phyloP scores from a whole-genome alignment of 768 basidiomycete species.

The Suillus clintonianus region DNA sequence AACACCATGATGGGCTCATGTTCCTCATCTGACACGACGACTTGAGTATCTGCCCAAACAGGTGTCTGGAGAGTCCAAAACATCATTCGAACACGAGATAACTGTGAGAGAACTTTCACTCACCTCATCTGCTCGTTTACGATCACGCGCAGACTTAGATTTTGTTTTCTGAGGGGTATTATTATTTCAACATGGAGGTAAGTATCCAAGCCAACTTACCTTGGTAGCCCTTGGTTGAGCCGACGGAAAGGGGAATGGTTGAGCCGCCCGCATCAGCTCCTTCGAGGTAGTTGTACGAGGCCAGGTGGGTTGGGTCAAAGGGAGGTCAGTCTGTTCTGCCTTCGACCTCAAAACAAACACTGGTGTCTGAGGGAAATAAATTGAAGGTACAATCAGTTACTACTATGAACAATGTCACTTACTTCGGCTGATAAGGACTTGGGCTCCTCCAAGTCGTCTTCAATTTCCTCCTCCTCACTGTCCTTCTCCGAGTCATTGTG shows the following conservation, averaged over 20 bases:
- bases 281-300: neutral
- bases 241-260: too few relatives aligned
- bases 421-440: too few relatives aligned
- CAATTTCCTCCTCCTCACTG: neutral
- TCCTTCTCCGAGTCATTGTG: neutral
- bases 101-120: neutral
- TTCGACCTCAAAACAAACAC: neutral
- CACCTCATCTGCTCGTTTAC: neutral
- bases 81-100: neutral
- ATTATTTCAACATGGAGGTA: too few relatives aligned
- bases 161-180: neutral
- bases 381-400: neutral
- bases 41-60: neutral
- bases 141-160: neutral
- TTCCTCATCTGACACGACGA: neutral
- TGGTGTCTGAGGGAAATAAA: neutral
- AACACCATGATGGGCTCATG: neutral
- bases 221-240: neutral
- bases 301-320: neutral
- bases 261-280: neutral
- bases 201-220: too few relatives aligned
- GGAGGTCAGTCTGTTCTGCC: neutral
- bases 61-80: neutral
- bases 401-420: neutral
- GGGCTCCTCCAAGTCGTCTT: neutral